These are phyloP conservation scores for Exserohilum rostratum DNA, from an alignment of 2,329 filamentous ascomycete species.

Conservation along the genomic window DNA sequence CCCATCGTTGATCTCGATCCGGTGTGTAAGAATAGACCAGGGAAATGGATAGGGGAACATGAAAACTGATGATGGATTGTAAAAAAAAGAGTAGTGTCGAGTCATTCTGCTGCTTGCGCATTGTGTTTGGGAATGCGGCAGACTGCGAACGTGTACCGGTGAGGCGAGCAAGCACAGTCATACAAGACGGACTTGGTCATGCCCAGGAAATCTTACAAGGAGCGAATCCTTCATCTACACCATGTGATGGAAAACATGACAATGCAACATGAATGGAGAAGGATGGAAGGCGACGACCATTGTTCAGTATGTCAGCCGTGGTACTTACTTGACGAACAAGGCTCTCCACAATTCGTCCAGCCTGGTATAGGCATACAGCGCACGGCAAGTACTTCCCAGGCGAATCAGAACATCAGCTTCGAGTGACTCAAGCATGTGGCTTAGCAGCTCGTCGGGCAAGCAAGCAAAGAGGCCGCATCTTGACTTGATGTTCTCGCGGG, in stretches of 20 bases:
- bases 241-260: constrained; percentile 2
- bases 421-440: constrained; percentile 76
- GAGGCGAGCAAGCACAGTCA: constrained; percentile 12
- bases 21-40: not conserved
- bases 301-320: constrained; percentile 5
- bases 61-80: not conserved
- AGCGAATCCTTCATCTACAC: constrained; percentile 1
- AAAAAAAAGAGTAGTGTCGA: not conserved
- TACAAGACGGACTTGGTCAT: not conserved
- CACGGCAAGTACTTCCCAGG: constrained; percentile 80
- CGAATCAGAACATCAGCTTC: constrained; percentile 66
- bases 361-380: constrained; percentile 82
- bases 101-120: not conserved
- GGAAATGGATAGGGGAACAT: not conserved
- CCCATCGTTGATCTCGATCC: not conserved
- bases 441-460: constrained; percentile 81
- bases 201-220: constrained; percentile 2
- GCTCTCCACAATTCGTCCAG: constrained; percentile 89
- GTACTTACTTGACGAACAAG: constrained; percentile 80
- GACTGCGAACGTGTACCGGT: not conserved
- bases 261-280: not conserved
- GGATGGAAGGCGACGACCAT: constrained; percentile 10
- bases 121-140: not conserved
- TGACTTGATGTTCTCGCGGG: constrained; percentile 68
- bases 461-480: constrained; percentile 68